These are phyloP conservation scores for Combretum micranthum DNA, from an alignment of 345 rosid species.

Conservation along the genomic window DNA sequence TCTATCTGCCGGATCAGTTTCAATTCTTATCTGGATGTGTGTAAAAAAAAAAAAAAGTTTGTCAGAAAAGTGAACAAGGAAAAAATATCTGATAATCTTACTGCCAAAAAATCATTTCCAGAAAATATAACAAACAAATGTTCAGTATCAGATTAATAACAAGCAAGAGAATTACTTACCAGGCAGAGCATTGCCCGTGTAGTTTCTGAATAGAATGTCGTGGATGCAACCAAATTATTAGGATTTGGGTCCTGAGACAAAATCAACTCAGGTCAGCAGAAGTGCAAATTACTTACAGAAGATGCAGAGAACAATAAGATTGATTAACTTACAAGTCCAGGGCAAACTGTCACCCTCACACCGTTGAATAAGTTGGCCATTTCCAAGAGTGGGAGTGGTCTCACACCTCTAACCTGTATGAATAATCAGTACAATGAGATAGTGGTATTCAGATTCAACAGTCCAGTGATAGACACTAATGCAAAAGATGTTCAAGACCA, in stretches of 20 bases:
- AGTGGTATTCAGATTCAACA: not conserved
- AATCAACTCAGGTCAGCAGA: constrained; percentile 12
- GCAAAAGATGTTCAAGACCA: too few species aligned
- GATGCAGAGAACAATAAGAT: constrained; percentile 1
- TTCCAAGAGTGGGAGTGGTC: constrained; percentile 74
- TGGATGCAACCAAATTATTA: constrained; percentile 88
- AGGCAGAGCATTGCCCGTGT: constrained; percentile 82
- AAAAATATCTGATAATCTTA: too few species aligned
- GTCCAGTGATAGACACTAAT: too few species aligned
- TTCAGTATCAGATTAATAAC: too few species aligned
- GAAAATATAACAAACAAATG: too few species aligned
- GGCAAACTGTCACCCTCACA: constrained; percentile 62
- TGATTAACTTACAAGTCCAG: constrained; percentile 79
- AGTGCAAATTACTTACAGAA: constrained; percentile 1
- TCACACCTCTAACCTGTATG: constrained; percentile 82
- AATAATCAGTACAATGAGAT: not conserved
- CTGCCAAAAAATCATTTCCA: too few species aligned
- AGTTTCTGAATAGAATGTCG: constrained; percentile 84
- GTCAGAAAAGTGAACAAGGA: too few species aligned
- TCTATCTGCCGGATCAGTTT: constrained; percentile 97
- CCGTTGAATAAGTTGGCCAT: constrained; percentile 80
- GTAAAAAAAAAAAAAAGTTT: too few species aligned
- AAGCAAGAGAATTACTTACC: constrained; percentile 33
- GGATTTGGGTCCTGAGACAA: constrained; percentile 93
- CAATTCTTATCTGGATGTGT: constrained; percentile 65